A percentile compares a stretch with the other conserved stretches of the same genome.
Conservation (phyloP, 164 flowering plant species). For the Vitis rupestris region DNA sequence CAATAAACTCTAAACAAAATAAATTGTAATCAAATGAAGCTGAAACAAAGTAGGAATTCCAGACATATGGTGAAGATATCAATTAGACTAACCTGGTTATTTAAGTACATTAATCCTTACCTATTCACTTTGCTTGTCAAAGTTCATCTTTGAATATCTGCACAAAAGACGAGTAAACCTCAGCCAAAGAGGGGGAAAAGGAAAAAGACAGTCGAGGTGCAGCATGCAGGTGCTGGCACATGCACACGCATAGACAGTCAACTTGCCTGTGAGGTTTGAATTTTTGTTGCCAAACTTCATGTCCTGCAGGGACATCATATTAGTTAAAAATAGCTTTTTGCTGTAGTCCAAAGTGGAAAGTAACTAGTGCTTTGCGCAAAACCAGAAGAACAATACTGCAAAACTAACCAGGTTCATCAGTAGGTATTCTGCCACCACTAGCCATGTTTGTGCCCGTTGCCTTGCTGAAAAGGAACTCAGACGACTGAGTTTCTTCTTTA, state of each 20-base stretch:
- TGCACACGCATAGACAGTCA: not conserved
- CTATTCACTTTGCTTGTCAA: not conserved
- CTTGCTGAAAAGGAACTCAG: not conserved
- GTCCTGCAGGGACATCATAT: no score
- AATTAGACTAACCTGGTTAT: not conserved
- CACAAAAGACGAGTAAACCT: not conserved
- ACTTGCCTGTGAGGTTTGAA: conserved; percentile 6
- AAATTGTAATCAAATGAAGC: no score
- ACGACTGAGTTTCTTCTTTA: not conserved
- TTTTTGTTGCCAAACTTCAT: not conserved
- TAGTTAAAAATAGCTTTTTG: no score
- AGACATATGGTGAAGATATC: not conserved
- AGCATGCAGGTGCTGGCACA: no score
- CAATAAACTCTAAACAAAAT: no score
- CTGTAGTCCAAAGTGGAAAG: no score
- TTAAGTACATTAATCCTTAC: not conserved
- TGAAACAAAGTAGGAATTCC: no score
- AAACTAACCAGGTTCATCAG: not conserved
- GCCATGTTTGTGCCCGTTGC: not conserved
- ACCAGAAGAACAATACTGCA: not conserved
- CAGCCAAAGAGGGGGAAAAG: not conserved
- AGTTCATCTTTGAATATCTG: conserved; percentile 11
- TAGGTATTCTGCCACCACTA: no score
- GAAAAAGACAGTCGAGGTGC: not conserved
- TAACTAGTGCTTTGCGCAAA: not conserved